Conservation (phyloP, 169 alveolate species). For the Plasmodium gallinaceum region DNA sequence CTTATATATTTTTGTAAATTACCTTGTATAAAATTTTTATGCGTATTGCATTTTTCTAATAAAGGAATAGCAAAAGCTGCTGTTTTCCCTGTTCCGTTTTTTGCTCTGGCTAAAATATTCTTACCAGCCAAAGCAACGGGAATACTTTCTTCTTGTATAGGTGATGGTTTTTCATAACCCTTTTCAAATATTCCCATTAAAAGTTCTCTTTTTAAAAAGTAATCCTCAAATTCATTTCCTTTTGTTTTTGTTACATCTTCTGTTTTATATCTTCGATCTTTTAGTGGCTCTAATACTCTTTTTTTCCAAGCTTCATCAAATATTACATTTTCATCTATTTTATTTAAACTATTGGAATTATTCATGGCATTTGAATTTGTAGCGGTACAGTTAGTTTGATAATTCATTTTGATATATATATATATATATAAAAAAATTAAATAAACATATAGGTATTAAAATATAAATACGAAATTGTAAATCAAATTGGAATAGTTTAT, state of each 20-base stretch:
- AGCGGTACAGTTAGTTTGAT: slow-evolving; percentile 60
- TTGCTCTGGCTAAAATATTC: slow-evolving; percentile 98
- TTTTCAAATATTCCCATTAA: slow-evolving; percentile 98
- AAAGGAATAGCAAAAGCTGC: slow-evolving; percentile 99
- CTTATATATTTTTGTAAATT: neutral
- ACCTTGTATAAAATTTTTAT: slow-evolving; percentile 85
- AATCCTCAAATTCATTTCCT: slow-evolving; percentile 99
- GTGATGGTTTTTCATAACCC: slow-evolving; percentile 99
- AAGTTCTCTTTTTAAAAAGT: slow-evolving; percentile 95
- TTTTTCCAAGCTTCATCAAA: slow-evolving; percentile 78
- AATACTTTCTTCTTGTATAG: slow-evolving; percentile 98
- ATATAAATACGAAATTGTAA: neutral
- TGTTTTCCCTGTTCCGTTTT: slow-evolving; percentile 99
- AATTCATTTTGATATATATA: slow-evolving; percentile 67
- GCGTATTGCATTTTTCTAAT: slow-evolving; percentile 89
- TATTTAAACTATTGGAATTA: slow-evolving; percentile 51
- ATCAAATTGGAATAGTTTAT: too few relatives aligned
- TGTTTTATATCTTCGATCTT: slow-evolving; percentile 71
- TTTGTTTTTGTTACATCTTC: slow-evolving; percentile 98
- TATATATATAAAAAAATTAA: neutral
- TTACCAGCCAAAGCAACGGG: slow-evolving; percentile 98
- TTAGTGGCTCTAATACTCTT: slow-evolving; percentile 64
- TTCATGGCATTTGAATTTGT: slow-evolving; percentile 68
- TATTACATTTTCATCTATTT: slow-evolving; percentile 67
- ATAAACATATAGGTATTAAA: neutral